These are phyloP conservation scores for carrot (Daucus carota) DNA, from an alignment of 129 eudicot species.

Conservation along the genomic window DH1_v3.0 NC_030382.2:50136001-50136500, in stretches of 20 bases:
- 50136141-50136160: neutral
- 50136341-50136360: neutral
- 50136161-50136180: neutral
- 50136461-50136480: neutral
- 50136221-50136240: constrained; percentile 25
- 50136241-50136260: constrained; percentile 55
- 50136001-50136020: constrained; percentile 76
- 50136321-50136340: neutral
- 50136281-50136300: constrained; percentile 25
- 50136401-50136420: neutral
- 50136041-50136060: constrained; percentile 46
- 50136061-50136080: constrained; percentile 40
- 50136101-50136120: constrained; percentile 31
- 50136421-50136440: neutral
- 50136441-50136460: neutral
- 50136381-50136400: neutral
- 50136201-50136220: neutral
- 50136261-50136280: constrained; percentile 29
- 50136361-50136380: neutral
- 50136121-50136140: constrained; percentile 50
- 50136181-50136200: neutral
- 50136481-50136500: neutral
- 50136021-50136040: constrained; percentile 45
- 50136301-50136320: neutral
- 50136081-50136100: constrained; percentile 57